phyloP scores from a whole-genome alignment of 768 basidiomycete species.

The Symmetrospora coprosmae region DNA sequence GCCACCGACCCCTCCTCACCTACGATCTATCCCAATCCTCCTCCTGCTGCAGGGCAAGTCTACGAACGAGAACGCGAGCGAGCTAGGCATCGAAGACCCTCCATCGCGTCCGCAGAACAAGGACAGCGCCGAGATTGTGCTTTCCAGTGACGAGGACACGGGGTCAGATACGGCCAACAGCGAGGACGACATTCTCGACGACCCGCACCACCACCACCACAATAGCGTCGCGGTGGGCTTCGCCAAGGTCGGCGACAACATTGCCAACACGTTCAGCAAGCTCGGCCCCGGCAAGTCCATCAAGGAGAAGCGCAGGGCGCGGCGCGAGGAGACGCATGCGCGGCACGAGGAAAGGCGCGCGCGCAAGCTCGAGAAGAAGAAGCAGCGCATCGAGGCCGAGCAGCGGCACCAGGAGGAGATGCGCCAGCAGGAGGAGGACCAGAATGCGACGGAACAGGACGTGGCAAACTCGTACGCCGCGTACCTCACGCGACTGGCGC shows the following conservation, averaged over 20 bases:
- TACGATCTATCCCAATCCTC: too few relatives aligned
- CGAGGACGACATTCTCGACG: constrained; percentile 15
- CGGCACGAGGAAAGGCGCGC: constrained; percentile 9
- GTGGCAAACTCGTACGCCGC: background rate
- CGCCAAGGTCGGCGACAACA: constrained; percentile 13
- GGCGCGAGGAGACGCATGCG: background rate
- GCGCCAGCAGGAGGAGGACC: constrained; percentile 4
- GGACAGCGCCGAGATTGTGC: background rate
- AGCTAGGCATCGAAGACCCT: constrained; percentile 11
- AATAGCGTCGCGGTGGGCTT: constrained; percentile 15
- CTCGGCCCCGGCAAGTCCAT: background rate
- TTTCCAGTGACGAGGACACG: constrained; percentile 12
- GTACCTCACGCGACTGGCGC: background rate
- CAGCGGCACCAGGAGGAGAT: background rate
- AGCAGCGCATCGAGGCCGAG: background rate
- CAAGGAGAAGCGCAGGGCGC: background rate
- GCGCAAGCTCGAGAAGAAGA: background rate
- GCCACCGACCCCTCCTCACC: too few relatives aligned
- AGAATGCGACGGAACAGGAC: too few relatives aligned
- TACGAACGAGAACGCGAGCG: background rate
- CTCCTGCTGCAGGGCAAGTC: too few relatives aligned
- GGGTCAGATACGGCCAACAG: background rate
- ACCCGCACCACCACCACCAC: constrained; percentile 21
- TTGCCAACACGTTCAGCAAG: constrained; percentile 11
- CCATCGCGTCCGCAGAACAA: background rate